Conservation (phyloP, 176 grass and related monocot genomes). For the Avena atlantica region DNA sequence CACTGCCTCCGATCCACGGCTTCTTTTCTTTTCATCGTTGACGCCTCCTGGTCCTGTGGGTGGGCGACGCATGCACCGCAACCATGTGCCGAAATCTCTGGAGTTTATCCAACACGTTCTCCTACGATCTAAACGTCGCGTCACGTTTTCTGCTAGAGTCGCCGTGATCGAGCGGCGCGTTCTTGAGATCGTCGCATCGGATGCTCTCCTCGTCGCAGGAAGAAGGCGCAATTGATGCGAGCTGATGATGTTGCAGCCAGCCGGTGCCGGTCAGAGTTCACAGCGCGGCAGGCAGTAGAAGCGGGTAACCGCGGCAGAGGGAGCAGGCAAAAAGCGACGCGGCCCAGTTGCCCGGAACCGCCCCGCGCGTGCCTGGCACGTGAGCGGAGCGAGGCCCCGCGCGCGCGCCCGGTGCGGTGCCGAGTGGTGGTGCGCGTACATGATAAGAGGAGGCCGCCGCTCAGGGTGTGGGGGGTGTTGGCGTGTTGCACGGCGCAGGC, state of each 20-base stretch:
- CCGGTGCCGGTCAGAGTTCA: conserved; percentile 6
- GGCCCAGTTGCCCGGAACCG: neutral
- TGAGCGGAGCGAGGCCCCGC: neutral
- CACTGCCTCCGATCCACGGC: neutral
- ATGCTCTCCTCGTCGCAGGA: too few relatives aligned
- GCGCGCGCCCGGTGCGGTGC: too few relatives aligned
- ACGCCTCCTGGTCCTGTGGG: neutral
- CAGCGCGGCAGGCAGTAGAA: neutral
- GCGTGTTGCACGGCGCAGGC: too few relatives aligned
- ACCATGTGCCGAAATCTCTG: too few relatives aligned
- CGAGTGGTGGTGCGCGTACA: neutral
- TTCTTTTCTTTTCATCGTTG: neutral
- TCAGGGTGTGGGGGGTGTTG: too few relatives aligned
- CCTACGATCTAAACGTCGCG: too few relatives aligned
- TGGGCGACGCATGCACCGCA: neutral
- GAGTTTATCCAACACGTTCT: too few relatives aligned
- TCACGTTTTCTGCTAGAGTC: too few relatives aligned
- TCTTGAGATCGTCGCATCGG: too few relatives aligned
- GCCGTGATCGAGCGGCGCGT: too few relatives aligned
- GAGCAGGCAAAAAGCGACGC: neutral
- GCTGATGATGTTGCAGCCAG: conserved; percentile 12
- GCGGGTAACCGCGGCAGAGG: neutral
- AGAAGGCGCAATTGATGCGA: neutral
- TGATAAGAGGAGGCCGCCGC: too few relatives aligned
- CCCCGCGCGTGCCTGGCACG: neutral